Evolutionary conservation across 768 basidiomycete species (phyloP), one percentile per base, ranked within the genome.

Genomic region (Pilatotrama ljubarskyi): DNA sequence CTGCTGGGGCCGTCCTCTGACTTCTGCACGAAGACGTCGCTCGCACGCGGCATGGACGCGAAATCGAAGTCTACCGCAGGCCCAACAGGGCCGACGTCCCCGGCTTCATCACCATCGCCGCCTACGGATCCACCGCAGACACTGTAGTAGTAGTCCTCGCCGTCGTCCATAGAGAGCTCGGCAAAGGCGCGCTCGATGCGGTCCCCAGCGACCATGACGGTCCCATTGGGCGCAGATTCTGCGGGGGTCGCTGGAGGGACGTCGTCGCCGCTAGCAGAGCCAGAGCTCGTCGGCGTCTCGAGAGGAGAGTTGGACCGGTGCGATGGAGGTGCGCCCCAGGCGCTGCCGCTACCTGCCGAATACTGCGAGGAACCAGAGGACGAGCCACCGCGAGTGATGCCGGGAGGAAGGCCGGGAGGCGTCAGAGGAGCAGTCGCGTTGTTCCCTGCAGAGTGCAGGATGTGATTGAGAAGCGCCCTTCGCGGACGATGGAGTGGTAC

Each of bases 111-210:
- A 17, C 14, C 38, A 15, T 15, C 38, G 38, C 24, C 20, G 46
- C 41, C 20, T 11, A 36, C 18, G 8, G 41, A 24, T 3, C 13
- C 44, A 24, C 40, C 55, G 15, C 14, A 25, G 17, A 22, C 38
- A 25, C 24, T 32, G 46, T 49, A 49, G 38, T 49, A 57, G 13
- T 41, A 38, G 6, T 49, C 55, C 9, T 57, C 55, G 17, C 41
- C 18, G 15, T 57, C 55, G 18, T 57, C 46, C 25, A 57, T 15
- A n/a, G 47, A 49, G 18, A 57, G 55, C 38, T 24, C 46, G 5
- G 26, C 55, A 26, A 50, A 42, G 5, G 26, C 7, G 10, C 38
- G 38, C n/a, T 29, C 46, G 1, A 42, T 18, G 5, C 14, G 46
- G 9, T n/a, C 18, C 13, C 36, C 55, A 3, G 52, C 52, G 17